A percentile compares a stretch with the other conserved stretches of the same genome.
phyloP scores from a whole-genome alignment of 805 yeast species.

The Teunomyces cretensis region DNA sequence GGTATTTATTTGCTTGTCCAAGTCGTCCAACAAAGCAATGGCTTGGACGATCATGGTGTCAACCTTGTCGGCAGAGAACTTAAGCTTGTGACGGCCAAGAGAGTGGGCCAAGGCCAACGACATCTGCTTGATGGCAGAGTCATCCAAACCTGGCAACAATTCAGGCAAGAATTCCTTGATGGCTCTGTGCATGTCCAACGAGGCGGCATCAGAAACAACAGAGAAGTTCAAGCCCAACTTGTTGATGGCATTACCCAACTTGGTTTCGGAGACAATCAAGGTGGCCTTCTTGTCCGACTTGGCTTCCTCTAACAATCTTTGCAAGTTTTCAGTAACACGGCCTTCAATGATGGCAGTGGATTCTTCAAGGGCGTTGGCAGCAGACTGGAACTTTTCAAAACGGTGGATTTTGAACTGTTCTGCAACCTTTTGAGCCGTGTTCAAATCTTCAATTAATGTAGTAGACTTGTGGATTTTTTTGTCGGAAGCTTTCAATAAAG shows the following conservation, averaged over 20 bases:
- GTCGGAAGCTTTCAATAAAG: constrained; percentile 94
- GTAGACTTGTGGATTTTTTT: constrained; percentile 91
- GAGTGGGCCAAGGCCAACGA: constrained; percentile 98
- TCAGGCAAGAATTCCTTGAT: constrained; percentile 93
- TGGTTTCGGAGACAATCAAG: constrained; percentile 90
- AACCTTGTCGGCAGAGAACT: constrained; percentile 96
- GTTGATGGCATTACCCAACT: constrained; percentile 94
- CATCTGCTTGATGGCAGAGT: constrained; percentile 85
- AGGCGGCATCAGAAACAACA: constrained; percentile 92
- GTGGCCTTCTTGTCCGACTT: constrained; percentile 82
- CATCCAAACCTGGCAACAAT: constrained; percentile 88
- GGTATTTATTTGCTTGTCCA: constrained; percentile 96
- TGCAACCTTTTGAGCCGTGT: constrained; percentile 80
- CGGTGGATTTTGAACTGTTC: constrained; percentile 92
- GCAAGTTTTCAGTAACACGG: constrained; percentile 82
- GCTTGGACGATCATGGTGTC: constrained; percentile 99
- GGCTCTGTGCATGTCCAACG: constrained; percentile 92
- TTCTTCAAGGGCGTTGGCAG: constrained; percentile 95
- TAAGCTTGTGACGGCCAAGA: constrained; percentile 96
- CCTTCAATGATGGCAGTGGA: constrained; percentile 92
- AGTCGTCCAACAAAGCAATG: constrained; percentile 91
- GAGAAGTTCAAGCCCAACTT: constrained; percentile 85
- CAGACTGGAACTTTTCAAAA: constrained; percentile 90
- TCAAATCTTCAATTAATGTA: constrained; percentile 69
- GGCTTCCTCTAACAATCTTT: constrained; percentile 70